Conservation (phyloP, 306 rosid species). For the Castanea sativa region DNA sequence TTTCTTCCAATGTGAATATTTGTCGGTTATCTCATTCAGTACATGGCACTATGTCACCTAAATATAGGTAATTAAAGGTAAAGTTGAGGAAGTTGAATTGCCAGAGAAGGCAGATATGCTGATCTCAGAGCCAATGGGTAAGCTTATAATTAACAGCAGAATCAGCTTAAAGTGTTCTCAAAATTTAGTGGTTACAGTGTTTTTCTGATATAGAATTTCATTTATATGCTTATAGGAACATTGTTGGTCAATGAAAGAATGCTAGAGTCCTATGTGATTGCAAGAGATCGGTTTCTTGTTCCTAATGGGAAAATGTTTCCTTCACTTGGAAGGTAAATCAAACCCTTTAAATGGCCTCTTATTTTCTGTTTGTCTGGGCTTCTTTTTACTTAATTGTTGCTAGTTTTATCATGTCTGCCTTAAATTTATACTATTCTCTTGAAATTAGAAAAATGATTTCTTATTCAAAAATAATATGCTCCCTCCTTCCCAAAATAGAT, state of each 20-base stretch:
- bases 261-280: slow-evolving; percentile 96
- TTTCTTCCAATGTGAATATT: neutral
- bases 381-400: slow-evolving; percentile 3
- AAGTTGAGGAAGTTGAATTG: slow-evolving; percentile 84
- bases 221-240: slow-evolving; percentile 56
- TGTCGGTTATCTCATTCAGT: slow-evolving; percentile 6
- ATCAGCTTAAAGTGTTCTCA: neutral
- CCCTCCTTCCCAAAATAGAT: too few species aligned
- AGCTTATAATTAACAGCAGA: slow-evolving; percentile 11
- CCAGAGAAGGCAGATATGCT: slow-evolving; percentile 96
- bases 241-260: slow-evolving; percentile 89
- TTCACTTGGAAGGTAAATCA: slow-evolving; percentile 70
- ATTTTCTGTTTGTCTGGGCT: slow-evolving; percentile 9
- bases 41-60: slow-evolving; percentile 1
- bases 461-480: neutral
- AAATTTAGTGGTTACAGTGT: neutral
- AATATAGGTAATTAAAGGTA: slow-evolving; percentile 82
- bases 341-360: slow-evolving; percentile 2
- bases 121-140: slow-evolving; percentile 99
- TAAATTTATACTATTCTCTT: neutral
- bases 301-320: slow-evolving; percentile 94
- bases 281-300: slow-evolving; percentile 86
- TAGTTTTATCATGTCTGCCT: neutral
- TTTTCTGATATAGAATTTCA: neutral
- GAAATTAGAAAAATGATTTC: neutral